Conservation (phyloP, 306 rosid species). For the Chamaecrista fasciculata region DNA sequence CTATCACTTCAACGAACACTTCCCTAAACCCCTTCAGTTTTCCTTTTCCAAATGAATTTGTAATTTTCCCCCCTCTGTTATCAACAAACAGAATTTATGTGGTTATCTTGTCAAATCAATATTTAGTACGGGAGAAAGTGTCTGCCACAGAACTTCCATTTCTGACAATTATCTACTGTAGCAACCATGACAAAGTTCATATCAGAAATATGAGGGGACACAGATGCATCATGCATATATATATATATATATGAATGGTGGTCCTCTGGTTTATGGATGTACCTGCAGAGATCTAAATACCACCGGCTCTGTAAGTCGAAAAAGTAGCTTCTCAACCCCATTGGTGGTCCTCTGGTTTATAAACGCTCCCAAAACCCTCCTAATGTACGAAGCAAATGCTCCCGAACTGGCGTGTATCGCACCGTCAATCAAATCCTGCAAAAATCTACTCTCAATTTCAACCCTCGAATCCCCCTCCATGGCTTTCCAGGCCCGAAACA, state of each 20-base stretch:
- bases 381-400: slow-evolving; percentile 61
- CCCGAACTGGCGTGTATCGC: slow-evolving; percentile 57
- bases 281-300: slow-evolving; percentile 93
- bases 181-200: not conserved
- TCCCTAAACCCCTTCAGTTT: not conserved
- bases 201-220: not conserved
- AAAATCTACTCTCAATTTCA: slow-evolving; percentile 66
- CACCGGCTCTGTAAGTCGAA: slow-evolving; percentile 75
- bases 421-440: slow-evolving; percentile 78
- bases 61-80: not conserved
- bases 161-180: not conserved
- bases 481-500: slow-evolving; percentile 86
- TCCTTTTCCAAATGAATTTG: not conserved
- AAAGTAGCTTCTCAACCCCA: slow-evolving; percentile 83
- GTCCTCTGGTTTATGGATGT: no score
- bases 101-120: not conserved
- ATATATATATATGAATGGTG: not conserved
- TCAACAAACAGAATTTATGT: not conserved
- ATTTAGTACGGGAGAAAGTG: not conserved
- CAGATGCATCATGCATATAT: not conserved
- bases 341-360: slow-evolving; percentile 76
- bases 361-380: slow-evolving; percentile 78
- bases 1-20: not conserved
- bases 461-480: slow-evolving; percentile 42
- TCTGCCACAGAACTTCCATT: not conserved